Conservation (phyloP, 441 rosid genomes). For the Syzygium malaccense region DNA sequence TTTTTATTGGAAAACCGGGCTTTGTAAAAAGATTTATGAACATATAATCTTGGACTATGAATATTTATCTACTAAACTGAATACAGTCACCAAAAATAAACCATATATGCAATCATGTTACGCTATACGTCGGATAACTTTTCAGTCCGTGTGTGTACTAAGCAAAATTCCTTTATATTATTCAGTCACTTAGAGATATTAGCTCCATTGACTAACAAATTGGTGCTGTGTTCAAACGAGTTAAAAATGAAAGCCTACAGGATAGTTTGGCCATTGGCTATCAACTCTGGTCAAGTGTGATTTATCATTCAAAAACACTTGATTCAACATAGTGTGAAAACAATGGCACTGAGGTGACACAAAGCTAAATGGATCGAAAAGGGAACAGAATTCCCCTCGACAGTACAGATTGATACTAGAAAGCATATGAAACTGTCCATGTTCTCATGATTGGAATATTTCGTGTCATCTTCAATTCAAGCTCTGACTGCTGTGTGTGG, state of each 20-base stretch:
- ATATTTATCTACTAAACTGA: background rate
- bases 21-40: background rate
- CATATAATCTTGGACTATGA: background rate
- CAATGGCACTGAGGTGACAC: background rate
- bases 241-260: background rate
- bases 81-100: background rate
- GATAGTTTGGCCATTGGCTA: background rate
- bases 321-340: background rate
- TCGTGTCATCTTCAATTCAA: background rate
- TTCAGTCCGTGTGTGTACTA: background rate
- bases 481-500: background rate
- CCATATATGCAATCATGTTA: background rate
- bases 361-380: background rate
- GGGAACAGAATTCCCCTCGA: background rate
- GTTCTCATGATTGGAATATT: background rate
- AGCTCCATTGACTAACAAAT: background rate
- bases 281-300: background rate
- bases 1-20: background rate
- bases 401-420: background rate
- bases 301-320: background rate
- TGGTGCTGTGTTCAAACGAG: background rate
- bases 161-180: background rate
- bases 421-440: background rate
- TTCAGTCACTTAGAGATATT: background rate
- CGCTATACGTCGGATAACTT: background rate